Percentiles rank a stretch among this genome's conserved stretches.
phyloP scores from a whole-genome alignment of 208 protist species.

The Naegleria lovaniensis region DNA sequence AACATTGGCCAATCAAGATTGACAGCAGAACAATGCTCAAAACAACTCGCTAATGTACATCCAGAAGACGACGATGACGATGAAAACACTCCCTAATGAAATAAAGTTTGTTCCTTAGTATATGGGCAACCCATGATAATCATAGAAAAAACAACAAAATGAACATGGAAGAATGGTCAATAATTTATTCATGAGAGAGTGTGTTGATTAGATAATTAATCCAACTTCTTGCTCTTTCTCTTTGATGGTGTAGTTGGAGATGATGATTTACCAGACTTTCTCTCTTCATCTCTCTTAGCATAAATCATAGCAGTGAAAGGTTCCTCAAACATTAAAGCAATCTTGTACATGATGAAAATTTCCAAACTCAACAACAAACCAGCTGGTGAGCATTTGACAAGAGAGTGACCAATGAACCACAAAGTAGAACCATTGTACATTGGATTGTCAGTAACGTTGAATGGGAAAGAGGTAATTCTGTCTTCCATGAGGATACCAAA shows the following conservation, averaged over 20 bases:
- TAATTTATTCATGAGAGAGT: too few species aligned
- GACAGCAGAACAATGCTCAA: neutral
- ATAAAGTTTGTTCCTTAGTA: too few species aligned
- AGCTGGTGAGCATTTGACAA: constrained; percentile 50
- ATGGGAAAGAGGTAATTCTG: constrained; percentile 78
- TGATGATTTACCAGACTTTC: constrained; percentile 21
- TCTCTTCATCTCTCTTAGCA: constrained; percentile 31
- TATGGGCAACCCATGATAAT: too few species aligned
- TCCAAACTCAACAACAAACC: constrained; percentile 61
- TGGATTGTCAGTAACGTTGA: constrained; percentile 76
- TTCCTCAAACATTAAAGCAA: constrained; percentile 69
- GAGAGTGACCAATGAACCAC: constrained; percentile 66
- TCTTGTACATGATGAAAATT: constrained; percentile 70
- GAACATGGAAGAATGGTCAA: too few species aligned
- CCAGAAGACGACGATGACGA: neutral
- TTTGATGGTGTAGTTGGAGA: neutral
- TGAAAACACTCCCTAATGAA: neutral
- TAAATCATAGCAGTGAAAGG: constrained; percentile 83
- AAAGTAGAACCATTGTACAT: constrained; percentile 84
- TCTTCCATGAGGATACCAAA: constrained; percentile 79
- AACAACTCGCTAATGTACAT: neutral
- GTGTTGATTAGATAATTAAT: neutral
- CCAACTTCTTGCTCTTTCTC: neutral
- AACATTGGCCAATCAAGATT: neutral
- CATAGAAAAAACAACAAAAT: too few species aligned